phyloP scores from a whole-genome alignment of 1,284 basidiomycete species.

The Wallemia ichthyophaga region DNA sequence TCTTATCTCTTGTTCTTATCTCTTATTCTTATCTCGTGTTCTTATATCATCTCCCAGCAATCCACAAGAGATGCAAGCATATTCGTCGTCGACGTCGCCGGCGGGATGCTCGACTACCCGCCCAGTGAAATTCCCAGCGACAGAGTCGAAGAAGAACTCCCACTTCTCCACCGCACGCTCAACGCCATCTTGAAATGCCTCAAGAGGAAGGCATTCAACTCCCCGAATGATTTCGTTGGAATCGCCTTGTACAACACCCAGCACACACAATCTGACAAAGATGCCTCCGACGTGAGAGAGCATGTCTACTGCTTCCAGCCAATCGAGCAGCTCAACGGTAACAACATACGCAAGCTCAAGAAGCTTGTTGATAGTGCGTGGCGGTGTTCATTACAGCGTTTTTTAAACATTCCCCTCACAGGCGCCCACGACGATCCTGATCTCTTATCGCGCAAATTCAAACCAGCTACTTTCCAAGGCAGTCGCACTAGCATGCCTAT shows the following conservation, averaged over 20 bases:
- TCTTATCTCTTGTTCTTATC: neutral
- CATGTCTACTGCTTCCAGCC: slow-evolving; percentile 44
- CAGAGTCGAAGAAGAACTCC: neutral
- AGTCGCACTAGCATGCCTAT: slow-evolving; percentile 18
- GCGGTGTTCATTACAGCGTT: neutral
- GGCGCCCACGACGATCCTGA: slow-evolving; percentile 28
- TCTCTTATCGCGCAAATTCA: slow-evolving; percentile 27
- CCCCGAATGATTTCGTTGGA: slow-evolving; percentile 62
- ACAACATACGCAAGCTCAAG: slow-evolving; percentile 41
- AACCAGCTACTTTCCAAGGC: slow-evolving; percentile 25
- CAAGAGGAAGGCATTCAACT: slow-evolving; percentile 61
- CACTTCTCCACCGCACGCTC: neutral
- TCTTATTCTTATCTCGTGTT: neutral
- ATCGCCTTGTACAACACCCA: slow-evolving; percentile 71
- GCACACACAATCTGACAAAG: slow-evolving; percentile 24
- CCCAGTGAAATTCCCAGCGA: neutral
- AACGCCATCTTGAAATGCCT: slow-evolving; percentile 28
- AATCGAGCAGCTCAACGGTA: slow-evolving; percentile 44
- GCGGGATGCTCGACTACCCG: neutral
- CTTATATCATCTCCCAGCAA: neutral
- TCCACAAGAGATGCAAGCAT: neutral
- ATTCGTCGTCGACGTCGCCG: neutral
- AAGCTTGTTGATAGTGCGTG: slow-evolving; percentile 32
- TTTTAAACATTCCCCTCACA: slow-evolving; percentile 9
- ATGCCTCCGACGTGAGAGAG: slow-evolving; percentile 24